Conservation (phyloP, 169 alveolate genomes). For the Plasmodium vivax region DNA sequence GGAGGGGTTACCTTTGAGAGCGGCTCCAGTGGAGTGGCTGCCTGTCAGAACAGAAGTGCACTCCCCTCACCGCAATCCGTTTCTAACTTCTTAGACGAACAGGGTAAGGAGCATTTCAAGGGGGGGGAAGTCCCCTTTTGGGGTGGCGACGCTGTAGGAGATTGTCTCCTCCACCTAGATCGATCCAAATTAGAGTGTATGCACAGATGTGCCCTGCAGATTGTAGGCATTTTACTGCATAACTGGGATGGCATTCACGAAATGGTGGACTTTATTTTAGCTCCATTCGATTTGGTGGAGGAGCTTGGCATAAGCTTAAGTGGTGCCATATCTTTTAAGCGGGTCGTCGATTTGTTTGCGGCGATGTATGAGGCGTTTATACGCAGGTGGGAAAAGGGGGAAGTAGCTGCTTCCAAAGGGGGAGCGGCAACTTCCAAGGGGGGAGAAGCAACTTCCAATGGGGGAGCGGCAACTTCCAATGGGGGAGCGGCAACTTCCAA, state of each 20-base stretch:
- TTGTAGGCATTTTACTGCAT: conserved; percentile 5
- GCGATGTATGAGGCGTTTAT: conserved; percentile 22
- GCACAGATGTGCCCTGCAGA: background rate
- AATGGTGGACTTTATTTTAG: background rate
- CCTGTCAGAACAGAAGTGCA: background rate
- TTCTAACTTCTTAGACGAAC: background rate
- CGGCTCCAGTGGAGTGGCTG: background rate
- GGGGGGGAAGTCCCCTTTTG: background rate
- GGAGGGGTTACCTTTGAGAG: no score
- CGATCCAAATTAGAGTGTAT: background rate
- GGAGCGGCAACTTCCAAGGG: background rate
- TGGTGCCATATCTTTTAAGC: conserved; percentile 14
- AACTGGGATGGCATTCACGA: background rate
- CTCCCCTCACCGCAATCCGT: background rate
- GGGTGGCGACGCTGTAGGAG: background rate
- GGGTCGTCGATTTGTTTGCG: conserved; percentile 7
- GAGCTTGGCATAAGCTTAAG: background rate
- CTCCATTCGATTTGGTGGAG: conserved; percentile 10
- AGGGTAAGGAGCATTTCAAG: background rate
- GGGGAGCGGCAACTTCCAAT: background rate
- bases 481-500: background rate
- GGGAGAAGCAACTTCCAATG: background rate
- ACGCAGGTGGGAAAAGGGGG: background rate
- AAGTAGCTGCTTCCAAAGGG: background rate
- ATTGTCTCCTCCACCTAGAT: background rate